phyloP scores from a whole-genome alignment of 257 asterid genomes.

The Gentiana macrophylla region DNA sequence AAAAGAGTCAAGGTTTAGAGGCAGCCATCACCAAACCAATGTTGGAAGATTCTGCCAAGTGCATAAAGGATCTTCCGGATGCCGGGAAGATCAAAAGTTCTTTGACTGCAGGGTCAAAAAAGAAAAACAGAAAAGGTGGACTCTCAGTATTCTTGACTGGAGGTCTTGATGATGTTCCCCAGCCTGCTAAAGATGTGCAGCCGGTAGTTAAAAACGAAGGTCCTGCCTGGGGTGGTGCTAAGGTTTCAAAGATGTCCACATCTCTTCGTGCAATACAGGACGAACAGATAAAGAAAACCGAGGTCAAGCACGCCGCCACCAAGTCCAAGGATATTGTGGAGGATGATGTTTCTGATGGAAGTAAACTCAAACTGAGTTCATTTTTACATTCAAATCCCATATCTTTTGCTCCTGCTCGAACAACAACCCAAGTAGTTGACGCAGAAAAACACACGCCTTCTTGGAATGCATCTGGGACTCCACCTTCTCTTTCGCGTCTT shows the following conservation, averaged over 20 bases:
- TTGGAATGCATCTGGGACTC: conserved; percentile 84
- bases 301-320: conserved; percentile 14
- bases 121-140: conserved; percentile 84
- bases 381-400: conserved; percentile 56
- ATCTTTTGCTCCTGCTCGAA: conserved; percentile 37
- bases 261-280: conserved; percentile 84
- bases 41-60: conserved; percentile 19
- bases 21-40: conserved; percentile 18
- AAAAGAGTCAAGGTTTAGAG: conserved; percentile 31
- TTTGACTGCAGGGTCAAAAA: conserved; percentile 47
- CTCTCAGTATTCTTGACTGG: conserved; percentile 95
- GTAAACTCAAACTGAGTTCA: conserved; percentile 50
- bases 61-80: conserved; percentile 22
- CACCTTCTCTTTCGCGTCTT: conserved; percentile 73
- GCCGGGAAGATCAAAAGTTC: conserved; percentile 14
- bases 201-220: conserved; percentile 52
- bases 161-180: conserved; percentile 75
- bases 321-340: conserved; percentile 24
- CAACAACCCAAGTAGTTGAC: conserved; percentile 31
- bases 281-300: conserved; percentile 72
- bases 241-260: conserved; percentile 33
- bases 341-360: conserved; percentile 40
- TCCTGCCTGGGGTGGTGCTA: conserved; percentile 99
- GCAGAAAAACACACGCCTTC: conserved; percentile 81
- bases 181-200: conserved; percentile 34